A percentile compares a stretch with the other conserved stretches of the same genome.
Evolutionary conservation across 1,139 yeast genomes (phyloP).

Genomic region (Diutina pseudorugosa): DNA sequence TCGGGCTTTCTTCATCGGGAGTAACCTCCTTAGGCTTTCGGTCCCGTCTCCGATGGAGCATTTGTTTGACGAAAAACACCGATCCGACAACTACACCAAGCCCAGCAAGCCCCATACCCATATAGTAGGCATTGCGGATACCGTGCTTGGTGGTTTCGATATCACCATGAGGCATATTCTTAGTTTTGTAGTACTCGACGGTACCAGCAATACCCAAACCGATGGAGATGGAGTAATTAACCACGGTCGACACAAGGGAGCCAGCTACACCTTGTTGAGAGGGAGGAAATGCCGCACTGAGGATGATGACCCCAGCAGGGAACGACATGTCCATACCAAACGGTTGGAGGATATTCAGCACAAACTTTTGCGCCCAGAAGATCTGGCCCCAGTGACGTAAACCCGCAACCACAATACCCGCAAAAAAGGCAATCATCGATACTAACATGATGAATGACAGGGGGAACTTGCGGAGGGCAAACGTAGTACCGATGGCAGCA

Average conservation of each 20-base stretch:
- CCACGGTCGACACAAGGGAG: slow-evolving; percentile 5
- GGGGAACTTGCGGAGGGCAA: slow-evolving; percentile 23
- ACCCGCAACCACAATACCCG: slow-evolving; percentile 29
- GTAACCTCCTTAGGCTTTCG: background rate
- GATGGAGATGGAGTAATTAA: slow-evolving; percentile 6
- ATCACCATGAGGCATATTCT: slow-evolving; percentile 11
- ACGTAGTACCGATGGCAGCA: slow-evolving; percentile 35
- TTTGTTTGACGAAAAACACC: slow-evolving; percentile 1
- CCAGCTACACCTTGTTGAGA: slow-evolving; percentile 5
- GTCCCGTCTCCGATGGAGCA: background rate
- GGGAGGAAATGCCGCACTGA: slow-evolving; percentile 1
- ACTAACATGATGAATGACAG: slow-evolving; percentile 30
- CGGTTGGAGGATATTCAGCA: slow-evolving; percentile 32
- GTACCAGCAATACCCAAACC: slow-evolving; percentile 6
- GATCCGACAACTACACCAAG: slow-evolving; percentile 25
- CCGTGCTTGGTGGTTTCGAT: slow-evolving; percentile 19
- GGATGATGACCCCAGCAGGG: slow-evolving; percentile 5
- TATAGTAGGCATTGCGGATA: slow-evolving; percentile 30
- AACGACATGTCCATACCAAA: slow-evolving; percentile 21
- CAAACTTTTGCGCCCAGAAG: slow-evolving; percentile 45
- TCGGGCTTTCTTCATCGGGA: background rate
- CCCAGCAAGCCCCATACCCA: slow-evolving; percentile 42
- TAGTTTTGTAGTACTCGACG: slow-evolving; percentile 26
- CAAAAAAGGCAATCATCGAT: slow-evolving; percentile 32
- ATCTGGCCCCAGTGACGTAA: slow-evolving; percentile 33